Evolutionary conservation across 495 filamentous ascomycete species (phyloP), one percentile per base, ranked within the genome.

Genomic region (Aspergillus affinis): DNA sequence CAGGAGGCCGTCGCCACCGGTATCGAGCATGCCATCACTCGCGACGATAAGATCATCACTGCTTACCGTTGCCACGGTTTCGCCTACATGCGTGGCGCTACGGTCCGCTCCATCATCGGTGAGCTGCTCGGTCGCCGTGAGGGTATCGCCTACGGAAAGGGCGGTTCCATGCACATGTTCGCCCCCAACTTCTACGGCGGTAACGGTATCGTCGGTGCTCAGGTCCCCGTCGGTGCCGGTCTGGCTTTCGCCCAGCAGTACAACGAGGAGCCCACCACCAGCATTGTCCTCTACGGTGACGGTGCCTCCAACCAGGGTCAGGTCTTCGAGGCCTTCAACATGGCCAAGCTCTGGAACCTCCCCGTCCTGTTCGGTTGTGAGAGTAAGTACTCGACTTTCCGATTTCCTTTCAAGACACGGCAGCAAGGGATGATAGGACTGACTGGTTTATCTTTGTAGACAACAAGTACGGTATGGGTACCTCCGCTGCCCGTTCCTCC

Each of bases 401-500:
- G 49, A 20, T 9, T 61, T 23, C 5, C 20, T 18, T 47, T 9
- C 15, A 4, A 30, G 0, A 15, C 12, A 12, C 7, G 10, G 30
- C 30, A 8, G 30, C 30, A 32, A 32, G 30, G 30, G 7, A 32
- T 32, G 15, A 44, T 8, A 13, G 66, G 64, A 72, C 68, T 67
- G 60, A 69, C 49, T 3, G 41, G 32, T 41, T 30, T 17, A 1
- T 41, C 12, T 1, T 32, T 54, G 15, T 59, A 98, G 93, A 98
- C 85, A 98, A 98, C 88, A 98, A 98, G 81, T 98, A 98, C 79
- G 94, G 94, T 75, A 98, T 98, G 94, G 94, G 95, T 77, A 98
- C 94, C 54, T 91, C 94, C 57, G 94, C 94, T 61, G 89, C 90
- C 72, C 92, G 94, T 67, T 89, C 94, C 64, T 90, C 93, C 62